Base-by-base conservation (phyloP, 2,329 filamentous ascomycete genomes). In the Pseudogymnoascus sp. region DNA sequence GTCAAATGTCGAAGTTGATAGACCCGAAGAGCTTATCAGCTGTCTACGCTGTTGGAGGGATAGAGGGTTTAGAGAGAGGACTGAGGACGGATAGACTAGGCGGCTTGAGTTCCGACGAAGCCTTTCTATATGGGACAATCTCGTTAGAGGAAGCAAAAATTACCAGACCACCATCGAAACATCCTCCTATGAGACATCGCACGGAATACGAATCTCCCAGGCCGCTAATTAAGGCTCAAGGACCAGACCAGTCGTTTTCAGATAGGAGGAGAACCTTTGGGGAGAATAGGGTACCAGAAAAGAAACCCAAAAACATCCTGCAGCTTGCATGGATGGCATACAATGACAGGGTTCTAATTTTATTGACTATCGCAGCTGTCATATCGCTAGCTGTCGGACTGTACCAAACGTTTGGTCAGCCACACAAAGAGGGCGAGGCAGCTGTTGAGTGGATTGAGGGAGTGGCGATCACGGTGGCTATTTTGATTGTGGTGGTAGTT, bases 21-120 rank as follows among this genome's bases (percentile, higher is more conserved):
- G 91, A 91, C 66, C 89, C 89, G 0, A 93, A 93, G 75, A 90
- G 82, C 68, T 77, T 89, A 64, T 80, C 82, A 37, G 89, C 89
- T 2, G 90, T 91, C 66, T 84, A 88, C 67, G 88, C 88, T 5
- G 75, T 93, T 2, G 90, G 89, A 60, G 89, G 89, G 56, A 72
- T 93, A 3, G 76, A 76, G 4, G 89, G 89, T 2, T 72, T 93
- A n/a, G 88, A 89, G 70, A 89, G 85, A 70, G 90, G 89, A 0
- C 73, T 93, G n/a, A 79, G 84, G 63, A 87, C 88, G 1, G 79
- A 91, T 70, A 75, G 82, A 34, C 78, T 78, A 36, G 77, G 82
- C 62, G 90, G 90, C 6, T 76, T 93, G 16, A 88, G 87, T 66
- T 69, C 84, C n/a, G 89, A 93, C 67, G 90, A 93, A 73, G 78